Conservation (phyloP, 768 basidiomycete genomes). For the Kwoniella shandongensis region DNA sequence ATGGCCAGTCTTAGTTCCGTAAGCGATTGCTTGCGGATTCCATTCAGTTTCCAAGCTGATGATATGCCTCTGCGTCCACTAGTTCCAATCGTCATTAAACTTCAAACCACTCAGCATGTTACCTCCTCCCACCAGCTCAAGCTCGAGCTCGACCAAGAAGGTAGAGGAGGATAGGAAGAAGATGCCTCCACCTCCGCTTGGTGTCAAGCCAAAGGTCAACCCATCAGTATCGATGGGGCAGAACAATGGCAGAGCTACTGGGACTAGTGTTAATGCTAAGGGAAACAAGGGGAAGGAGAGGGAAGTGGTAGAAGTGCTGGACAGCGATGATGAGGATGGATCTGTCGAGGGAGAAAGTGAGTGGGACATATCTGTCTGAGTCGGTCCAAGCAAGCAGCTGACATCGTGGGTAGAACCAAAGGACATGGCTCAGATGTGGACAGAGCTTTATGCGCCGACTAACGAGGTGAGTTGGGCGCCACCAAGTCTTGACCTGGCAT, state of each 20-base stretch:
- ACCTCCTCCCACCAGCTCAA: conserved; percentile 13
- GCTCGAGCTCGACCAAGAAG: conserved; percentile 2
- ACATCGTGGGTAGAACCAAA: background rate
- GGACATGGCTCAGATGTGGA: conserved; percentile 40
- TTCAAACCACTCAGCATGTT: conserved; percentile 27
- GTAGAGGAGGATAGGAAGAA: conserved; percentile 25
- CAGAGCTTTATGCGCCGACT: conserved; percentile 39
- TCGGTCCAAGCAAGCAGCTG: too few species aligned
- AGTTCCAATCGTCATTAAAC: conserved; percentile 43
- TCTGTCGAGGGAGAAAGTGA: background rate
- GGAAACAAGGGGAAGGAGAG: conserved; percentile 26
- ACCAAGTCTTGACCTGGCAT: background rate
- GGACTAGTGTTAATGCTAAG: background rate
- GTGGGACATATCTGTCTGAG: too few species aligned
- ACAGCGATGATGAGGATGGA: conserved; percentile 27
- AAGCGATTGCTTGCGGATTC: background rate
- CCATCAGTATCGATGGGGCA: too few species aligned
- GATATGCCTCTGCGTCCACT: background rate
- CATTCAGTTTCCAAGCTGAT: background rate
- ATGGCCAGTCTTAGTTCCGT: conserved; percentile 44
- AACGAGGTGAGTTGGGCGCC: conserved; percentile 27
- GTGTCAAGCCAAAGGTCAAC: conserved; percentile 15
- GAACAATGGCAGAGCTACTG: background rate
- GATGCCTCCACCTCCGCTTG: conserved; percentile 42
- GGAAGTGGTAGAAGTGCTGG: conserved; percentile 26